These are phyloP conservation scores for Emmonsia crescens DNA, from an alignment of 2,329 filamentous ascomycete genomes.

Conservation along the genomic window DNA sequence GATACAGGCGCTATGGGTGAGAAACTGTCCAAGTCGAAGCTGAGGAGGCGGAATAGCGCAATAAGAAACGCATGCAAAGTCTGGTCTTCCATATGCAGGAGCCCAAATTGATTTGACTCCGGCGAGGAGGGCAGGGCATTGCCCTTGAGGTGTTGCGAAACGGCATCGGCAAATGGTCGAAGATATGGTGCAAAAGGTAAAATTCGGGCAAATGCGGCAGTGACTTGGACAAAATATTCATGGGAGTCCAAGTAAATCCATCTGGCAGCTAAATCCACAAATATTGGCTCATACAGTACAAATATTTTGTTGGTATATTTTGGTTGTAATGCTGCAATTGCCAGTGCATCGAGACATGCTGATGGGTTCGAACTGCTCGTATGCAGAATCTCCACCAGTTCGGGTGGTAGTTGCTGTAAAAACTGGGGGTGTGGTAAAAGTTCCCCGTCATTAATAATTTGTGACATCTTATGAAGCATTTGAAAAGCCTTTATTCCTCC, in stretches of 20 bases:
- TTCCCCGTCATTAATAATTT: conserved; percentile 34
- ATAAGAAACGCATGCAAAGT: conserved; percentile 45
- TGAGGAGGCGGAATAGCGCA: conserved; percentile 67
- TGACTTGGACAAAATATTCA: conserved; percentile 33
- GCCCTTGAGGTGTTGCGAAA: conserved; percentile 24
- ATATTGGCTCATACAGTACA: conserved; percentile 59
- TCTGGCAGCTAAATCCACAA: conserved; percentile 71
- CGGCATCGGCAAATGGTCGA: conserved; percentile 56
- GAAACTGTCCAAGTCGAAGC: conserved; percentile 61
- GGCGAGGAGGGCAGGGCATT: conserved; percentile 23
- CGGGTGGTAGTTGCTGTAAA: conserved; percentile 53
- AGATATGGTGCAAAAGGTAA: conserved; percentile 75
- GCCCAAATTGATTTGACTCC: conserved; percentile 20
- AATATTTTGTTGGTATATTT: conserved; percentile 49
- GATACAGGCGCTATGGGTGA: conserved; percentile 53
- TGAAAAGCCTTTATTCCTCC: conserved; percentile 4
- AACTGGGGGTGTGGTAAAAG: conserved; percentile 43
- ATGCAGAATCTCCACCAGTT: conserved; percentile 58
- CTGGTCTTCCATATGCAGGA: conserved; percentile 26
- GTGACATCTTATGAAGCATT: conserved; percentile 26
- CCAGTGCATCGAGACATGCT: conserved; percentile 60
- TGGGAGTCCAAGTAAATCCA: conserved; percentile 46
- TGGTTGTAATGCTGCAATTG: conserved; percentile 57
- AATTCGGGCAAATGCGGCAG: conserved; percentile 67
- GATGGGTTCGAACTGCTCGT: conserved; percentile 48